Evolutionary conservation across 2,329 filamentous ascomycete species (phyloP).

Genomic region (Ampelomyces quisqualis): DNA sequence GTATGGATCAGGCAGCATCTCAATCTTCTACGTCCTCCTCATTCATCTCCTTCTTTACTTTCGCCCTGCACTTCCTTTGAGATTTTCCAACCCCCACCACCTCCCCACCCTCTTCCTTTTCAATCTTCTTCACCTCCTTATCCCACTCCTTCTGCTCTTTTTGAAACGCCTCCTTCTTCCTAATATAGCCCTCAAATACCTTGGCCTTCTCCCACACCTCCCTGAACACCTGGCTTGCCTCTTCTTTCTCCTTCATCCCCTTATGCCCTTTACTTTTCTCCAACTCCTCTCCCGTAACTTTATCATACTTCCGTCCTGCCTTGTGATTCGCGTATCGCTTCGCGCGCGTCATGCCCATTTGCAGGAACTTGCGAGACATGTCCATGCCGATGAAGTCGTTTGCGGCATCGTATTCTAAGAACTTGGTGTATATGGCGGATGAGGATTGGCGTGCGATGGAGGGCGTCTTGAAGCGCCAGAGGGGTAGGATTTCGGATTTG

Average conservation of each 20-base stretch:
- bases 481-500: constrained; percentile 60
- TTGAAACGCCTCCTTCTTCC: constrained; percentile 50
- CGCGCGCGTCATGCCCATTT: constrained; percentile 66
- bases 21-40: neutral
- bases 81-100: neutral
- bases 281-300: constrained; percentile 43
- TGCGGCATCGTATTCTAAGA: constrained; percentile 53
- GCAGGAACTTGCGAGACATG: constrained; percentile 64
- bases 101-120: constrained; percentile 2
- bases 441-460: constrained; percentile 56
- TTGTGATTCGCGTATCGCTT: constrained; percentile 59
- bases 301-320: constrained; percentile 59
- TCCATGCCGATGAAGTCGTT: constrained; percentile 65
- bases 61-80: neutral
- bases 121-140: constrained; percentile 20
- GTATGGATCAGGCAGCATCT: neutral
- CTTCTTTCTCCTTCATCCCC: constrained; percentile 53
- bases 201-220: constrained; percentile 53
- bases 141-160: constrained; percentile 52
- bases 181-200: constrained; percentile 48
- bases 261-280: constrained; percentile 49
- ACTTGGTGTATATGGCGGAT: constrained; percentile 51
- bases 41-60: neutral
- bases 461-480: constrained; percentile 60
- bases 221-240: constrained; percentile 53